These are phyloP conservation scores for Podospora pseudocomata DNA, from an alignment of 495 filamentous ascomycete genomes.

Conservation along the genomic window DNA sequence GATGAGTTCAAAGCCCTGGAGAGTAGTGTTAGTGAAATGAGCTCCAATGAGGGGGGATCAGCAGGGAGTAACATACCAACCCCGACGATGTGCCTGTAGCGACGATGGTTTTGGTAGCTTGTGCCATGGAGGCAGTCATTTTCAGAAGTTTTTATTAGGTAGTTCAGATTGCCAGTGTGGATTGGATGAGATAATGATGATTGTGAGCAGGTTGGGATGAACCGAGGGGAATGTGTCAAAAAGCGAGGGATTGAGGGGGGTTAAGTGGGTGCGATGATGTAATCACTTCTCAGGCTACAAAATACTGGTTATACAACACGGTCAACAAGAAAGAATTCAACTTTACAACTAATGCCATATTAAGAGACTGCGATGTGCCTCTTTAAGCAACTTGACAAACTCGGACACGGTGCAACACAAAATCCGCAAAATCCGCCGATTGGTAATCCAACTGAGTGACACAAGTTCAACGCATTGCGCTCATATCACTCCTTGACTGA, in stretches of 20 bases:
- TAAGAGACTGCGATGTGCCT: no score
- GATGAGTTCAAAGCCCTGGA: slow-evolving; percentile 44
- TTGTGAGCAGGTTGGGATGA: neutral
- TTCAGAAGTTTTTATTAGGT: neutral
- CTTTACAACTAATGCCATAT: neutral
- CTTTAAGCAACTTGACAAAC: no score
- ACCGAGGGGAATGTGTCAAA: neutral
- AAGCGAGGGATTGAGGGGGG: neutral
- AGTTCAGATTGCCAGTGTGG: neutral
- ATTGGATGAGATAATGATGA: neutral
- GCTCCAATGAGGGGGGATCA: neutral
- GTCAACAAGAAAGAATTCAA: neutral
- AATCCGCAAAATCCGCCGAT: no score
- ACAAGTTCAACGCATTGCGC: no score
- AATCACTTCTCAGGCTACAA: neutral
- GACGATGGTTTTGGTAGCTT: slow-evolving; percentile 40
- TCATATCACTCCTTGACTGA: no score
- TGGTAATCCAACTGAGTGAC: no score
- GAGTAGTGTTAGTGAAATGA: slow-evolving; percentile 4
- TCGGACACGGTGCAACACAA: no score
- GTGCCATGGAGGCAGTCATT: slow-evolving; percentile 27
- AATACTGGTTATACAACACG: neutral
- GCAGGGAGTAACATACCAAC: slow-evolving; percentile 28
- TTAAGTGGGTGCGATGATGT: neutral
- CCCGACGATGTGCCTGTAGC: slow-evolving; percentile 46